Evolutionary conservation across 768 basidiomycete genomes (phyloP).

Genomic region (Termitomyces titanicus): DNA sequence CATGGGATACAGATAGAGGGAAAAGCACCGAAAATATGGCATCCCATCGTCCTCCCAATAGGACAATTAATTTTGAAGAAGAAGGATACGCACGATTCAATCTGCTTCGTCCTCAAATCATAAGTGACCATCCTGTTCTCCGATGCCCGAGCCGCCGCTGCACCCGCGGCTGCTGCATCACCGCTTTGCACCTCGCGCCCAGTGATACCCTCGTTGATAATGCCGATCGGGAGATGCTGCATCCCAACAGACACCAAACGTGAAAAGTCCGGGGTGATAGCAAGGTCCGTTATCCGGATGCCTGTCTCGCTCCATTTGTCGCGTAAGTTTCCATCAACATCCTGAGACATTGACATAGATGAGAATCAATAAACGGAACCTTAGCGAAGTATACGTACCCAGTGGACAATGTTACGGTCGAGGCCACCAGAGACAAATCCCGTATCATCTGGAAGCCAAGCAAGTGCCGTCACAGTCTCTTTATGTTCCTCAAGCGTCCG

Average conservation of each 20-base stretch:
- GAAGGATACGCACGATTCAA: conserved; percentile 55
- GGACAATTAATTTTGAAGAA: not conserved
- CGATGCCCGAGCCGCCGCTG: conserved; percentile 31
- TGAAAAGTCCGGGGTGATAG: conserved; percentile 79
- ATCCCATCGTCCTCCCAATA: not conserved
- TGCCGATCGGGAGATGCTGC: conserved; percentile 10
- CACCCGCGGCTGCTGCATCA: conserved; percentile 17
- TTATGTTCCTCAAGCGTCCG: conserved; percentile 65
- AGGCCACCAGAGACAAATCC: conserved; percentile 89
- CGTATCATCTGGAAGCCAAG: conserved; percentile 85
- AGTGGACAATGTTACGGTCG: conserved; percentile 79
- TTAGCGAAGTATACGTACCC: conserved; percentile 46
- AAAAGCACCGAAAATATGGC: not conserved
- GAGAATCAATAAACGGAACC: not conserved
- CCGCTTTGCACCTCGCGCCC: conserved; percentile 12
- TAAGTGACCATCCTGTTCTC: conserved; percentile 75
- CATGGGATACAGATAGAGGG: not conserved
- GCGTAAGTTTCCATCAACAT: conserved; percentile 65
- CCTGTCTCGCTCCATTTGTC: conserved; percentile 67
- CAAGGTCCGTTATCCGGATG: conserved; percentile 84
- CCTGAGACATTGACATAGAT: conserved; percentile 39
- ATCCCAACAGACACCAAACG: conserved; percentile 86
- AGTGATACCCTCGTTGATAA: conserved; percentile 19
- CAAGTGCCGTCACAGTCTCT: conserved; percentile 82
- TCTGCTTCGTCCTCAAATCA: conserved; percentile 64